Conservation (phyloP, 345 rosid genomes). For the Luvunga scandens region DNA sequence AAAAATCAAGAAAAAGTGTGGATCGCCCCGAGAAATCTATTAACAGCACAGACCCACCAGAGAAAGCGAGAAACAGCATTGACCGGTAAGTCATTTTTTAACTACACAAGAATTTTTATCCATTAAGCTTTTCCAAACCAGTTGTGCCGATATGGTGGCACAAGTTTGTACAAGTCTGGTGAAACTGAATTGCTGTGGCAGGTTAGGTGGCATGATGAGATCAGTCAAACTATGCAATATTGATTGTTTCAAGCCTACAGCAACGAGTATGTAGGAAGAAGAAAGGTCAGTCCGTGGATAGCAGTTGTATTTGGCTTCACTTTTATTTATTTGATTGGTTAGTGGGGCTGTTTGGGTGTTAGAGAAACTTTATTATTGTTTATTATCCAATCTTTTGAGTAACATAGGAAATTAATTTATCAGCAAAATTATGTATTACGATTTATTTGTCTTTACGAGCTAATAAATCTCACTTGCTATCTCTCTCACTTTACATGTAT, state of each 20-base stretch:
- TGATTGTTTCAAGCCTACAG: constrained; percentile 82
- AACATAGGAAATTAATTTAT: constrained; percentile 27
- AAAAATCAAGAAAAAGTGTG: constrained; percentile 44
- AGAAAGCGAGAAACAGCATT: constrained; percentile 71
- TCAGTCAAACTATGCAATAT: constrained; percentile 88
- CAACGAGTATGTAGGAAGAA: constrained; percentile 41
- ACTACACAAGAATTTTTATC: not conserved
- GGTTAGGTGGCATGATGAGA: constrained; percentile 83
- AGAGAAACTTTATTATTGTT: constrained; percentile 22
- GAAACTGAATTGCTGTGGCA: constrained; percentile 32
- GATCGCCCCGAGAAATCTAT: constrained; percentile 44
- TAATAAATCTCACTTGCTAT: constrained; percentile 9
- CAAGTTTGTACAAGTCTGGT: not conserved
- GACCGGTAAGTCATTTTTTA: constrained; percentile 55
- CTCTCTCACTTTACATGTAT: not conserved
- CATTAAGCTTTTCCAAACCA: not conserved
- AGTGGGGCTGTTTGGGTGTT: constrained; percentile 23
- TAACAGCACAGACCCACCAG: constrained; percentile 43
- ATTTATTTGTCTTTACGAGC: constrained; percentile 9
- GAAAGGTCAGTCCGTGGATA: constrained; percentile 24
- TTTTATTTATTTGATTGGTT: constrained; percentile 17
- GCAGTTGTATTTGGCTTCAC: constrained; percentile 23
- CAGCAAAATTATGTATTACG: constrained; percentile 7
- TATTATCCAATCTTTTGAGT: constrained; percentile 7
- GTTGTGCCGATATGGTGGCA: not conserved